Conservation (phyloP, 345 rosid genomes). For the Citrus unshiu region DNA sequence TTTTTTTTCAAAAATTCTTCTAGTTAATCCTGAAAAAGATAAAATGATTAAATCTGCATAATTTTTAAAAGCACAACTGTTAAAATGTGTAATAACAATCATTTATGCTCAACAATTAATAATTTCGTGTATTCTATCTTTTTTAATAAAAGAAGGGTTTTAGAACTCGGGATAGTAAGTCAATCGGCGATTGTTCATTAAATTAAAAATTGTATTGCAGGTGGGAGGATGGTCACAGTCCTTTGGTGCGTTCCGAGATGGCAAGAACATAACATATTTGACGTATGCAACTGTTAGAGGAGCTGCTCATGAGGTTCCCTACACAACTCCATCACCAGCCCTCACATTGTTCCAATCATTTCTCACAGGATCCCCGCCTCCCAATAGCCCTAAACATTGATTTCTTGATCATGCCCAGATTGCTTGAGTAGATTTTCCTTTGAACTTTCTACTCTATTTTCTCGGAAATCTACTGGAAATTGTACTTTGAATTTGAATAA, state of each 20-base stretch:
- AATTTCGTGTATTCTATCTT: rapidly evolving
- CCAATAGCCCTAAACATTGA: neutral
- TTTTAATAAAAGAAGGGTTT: too few species aligned
- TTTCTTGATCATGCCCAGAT: neutral
- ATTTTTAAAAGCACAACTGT: too few species aligned
- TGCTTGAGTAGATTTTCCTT: neutral
- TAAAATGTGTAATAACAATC: too few species aligned
- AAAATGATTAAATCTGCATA: too few species aligned
- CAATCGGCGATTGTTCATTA: too few species aligned
- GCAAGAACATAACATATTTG: constrained; percentile 14
- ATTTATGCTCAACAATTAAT: too few species aligned
- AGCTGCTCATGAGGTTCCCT: constrained; percentile 29
- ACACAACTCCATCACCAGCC: constrained; percentile 26
- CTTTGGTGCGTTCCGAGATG: constrained; percentile 8
- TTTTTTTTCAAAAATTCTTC: too few species aligned
- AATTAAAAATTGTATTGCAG: neutral
- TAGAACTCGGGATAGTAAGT: too few species aligned
- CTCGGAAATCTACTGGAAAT: neutral
- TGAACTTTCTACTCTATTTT: neutral
- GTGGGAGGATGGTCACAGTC: constrained; percentile 33
- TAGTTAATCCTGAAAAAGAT: too few species aligned
- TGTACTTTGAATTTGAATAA: neutral
- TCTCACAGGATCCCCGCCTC: constrained; percentile 10
- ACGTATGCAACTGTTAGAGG: constrained; percentile 25
- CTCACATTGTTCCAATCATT: constrained; percentile 25